Conservation (phyloP, 345 rosid genomes). For the Nasturtium officinale region DNA sequence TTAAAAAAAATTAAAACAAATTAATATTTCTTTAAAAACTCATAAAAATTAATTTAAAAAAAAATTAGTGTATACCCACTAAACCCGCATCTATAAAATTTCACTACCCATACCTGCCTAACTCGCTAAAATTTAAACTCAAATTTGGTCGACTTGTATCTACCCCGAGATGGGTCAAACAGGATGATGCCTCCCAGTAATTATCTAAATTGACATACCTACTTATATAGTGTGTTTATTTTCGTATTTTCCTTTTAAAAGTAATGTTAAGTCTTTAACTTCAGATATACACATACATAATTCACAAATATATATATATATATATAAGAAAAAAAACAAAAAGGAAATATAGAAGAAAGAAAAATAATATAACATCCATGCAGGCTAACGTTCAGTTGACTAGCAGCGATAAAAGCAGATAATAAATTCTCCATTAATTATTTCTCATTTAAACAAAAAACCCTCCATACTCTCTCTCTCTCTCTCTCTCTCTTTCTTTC, state of each 20-base stretch:
- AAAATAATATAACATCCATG: slow-evolving; percentile 56
- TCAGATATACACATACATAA: not conserved
- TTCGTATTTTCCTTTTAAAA: not conserved
- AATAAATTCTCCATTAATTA: slow-evolving; percentile 43
- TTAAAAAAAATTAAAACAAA: too few species aligned
- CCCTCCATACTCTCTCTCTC: slow-evolving; percentile 30
- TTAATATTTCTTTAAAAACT: too few species aligned
- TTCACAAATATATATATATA: too few species aligned
- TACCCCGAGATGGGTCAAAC: too few species aligned
- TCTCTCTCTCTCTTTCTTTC: slow-evolving; percentile 22
- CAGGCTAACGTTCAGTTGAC: slow-evolving; percentile 84
- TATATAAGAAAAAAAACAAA: not conserved
- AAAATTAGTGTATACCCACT: too few species aligned
- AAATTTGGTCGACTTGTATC: too few species aligned
- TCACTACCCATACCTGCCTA: too few species aligned
- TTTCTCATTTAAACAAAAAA: slow-evolving; percentile 36
- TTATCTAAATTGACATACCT: too few species aligned
- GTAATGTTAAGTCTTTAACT: not conserved
- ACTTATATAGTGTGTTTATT: not conserved
- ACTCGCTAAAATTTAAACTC: too few species aligned
- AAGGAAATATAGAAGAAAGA: not conserved
- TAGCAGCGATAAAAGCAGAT: slow-evolving; percentile 44
- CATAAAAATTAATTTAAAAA: too few species aligned
- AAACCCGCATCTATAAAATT: too few species aligned
- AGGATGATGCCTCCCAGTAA: too few species aligned